These are phyloP conservation scores for Sugiyamaella paludigena DNA, from an alignment of 1,139 yeast species.

Conservation along the genomic window DNA sequence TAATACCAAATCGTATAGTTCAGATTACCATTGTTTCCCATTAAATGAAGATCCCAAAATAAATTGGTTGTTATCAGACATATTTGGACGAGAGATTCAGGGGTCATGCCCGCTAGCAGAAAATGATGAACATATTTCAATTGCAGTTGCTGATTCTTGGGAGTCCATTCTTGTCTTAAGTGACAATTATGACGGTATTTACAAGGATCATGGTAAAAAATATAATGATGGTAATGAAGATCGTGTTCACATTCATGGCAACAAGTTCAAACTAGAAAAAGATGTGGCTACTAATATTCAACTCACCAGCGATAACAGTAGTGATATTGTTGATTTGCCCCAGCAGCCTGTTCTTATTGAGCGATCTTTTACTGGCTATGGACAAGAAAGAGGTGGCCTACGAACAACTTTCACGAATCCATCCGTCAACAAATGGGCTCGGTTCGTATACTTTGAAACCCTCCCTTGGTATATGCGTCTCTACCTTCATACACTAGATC, in stretches of 20 bases:
- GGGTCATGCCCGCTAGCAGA: slow-evolving; percentile 59
- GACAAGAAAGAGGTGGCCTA: slow-evolving; percentile 88
- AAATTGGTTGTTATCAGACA: slow-evolving; percentile 55
- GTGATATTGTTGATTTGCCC: slow-evolving; percentile 35
- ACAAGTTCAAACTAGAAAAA: slow-evolving; percentile 20
- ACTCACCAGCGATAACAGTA: slow-evolving; percentile 37
- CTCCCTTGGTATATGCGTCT: slow-evolving; percentile 93
- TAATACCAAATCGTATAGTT: slow-evolving; percentile 49
- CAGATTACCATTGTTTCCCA: slow-evolving; percentile 77
- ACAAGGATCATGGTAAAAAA: background rate
- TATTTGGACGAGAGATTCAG: slow-evolving; percentile 65
- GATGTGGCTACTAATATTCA: slow-evolving; percentile 40
- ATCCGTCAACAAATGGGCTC: slow-evolving; percentile 43
- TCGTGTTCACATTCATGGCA: slow-evolving; percentile 3
- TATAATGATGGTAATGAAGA: slow-evolving; percentile 1
- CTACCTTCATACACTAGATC: slow-evolving; percentile 64
- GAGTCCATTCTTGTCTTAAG: slow-evolving; percentile 8
- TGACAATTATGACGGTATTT: background rate
- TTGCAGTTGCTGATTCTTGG: slow-evolving; percentile 34
- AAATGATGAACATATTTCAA: slow-evolving; percentile 29
- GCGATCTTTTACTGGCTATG: slow-evolving; percentile 86
- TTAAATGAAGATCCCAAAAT: slow-evolving; percentile 51
- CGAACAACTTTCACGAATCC: slow-evolving; percentile 76
- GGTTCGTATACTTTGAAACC: slow-evolving; percentile 69
- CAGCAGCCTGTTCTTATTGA: slow-evolving; percentile 71